Percentiles rank a stretch among this genome's conserved stretches.
Conservation (phyloP, 345 rosid species). For the Acer negundo region DNA sequence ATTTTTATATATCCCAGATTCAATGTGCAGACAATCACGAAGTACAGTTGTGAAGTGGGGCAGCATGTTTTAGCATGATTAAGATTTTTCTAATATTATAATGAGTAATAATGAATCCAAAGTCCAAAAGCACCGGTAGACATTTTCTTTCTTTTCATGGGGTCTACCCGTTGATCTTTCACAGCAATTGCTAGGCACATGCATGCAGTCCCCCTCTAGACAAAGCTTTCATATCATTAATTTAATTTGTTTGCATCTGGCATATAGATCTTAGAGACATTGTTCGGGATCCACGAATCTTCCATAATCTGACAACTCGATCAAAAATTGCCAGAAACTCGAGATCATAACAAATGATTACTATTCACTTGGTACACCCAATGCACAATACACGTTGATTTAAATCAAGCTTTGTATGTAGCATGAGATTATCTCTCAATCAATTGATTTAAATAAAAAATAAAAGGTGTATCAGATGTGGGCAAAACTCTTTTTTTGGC, state of each 20-base stretch:
- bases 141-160: not conserved
- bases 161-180: conserved; percentile 11
- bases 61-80: not conserved
- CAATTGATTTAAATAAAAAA: no score
- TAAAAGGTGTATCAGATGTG: no score
- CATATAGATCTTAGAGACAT: conserved; percentile 1
- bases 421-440: no score
- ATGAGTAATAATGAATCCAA: conserved; percentile 19
- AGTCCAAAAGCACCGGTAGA: not conserved
- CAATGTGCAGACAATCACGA: conserved; percentile 11
- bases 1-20: not conserved
- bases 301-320: conserved; percentile 22
- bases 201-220: conserved; percentile 20
- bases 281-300: conserved; percentile 27
- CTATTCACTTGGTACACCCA: not conserved
- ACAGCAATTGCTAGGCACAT: conserved; percentile 22
- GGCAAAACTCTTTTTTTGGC: no score
- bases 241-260: conserved; percentile 27
- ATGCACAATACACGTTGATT: not conserved
- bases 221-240: conserved; percentile 27
- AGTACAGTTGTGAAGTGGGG: conserved; percentile 16
- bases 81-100: conserved; percentile 7
- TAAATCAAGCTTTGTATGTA: not conserved
- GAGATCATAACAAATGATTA: conserved; percentile 7
- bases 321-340: conserved; percentile 4